Conservation (phyloP, 257 asterid genomes). For the Solanum bulbocastanum region DNA sequence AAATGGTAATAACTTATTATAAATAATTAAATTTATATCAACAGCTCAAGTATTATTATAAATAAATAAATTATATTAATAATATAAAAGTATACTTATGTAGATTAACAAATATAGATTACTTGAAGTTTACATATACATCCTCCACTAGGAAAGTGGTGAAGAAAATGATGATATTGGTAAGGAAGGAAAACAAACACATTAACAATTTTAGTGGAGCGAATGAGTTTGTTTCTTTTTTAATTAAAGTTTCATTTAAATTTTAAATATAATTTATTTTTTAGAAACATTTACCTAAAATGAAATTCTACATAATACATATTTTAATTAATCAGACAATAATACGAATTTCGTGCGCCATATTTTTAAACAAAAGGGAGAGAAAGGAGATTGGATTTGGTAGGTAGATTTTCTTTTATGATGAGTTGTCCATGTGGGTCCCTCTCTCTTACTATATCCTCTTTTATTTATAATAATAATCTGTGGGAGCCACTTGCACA, state of each 20-base stretch:
- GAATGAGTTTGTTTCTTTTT: too few relatives aligned
- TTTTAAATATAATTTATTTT: neutral
- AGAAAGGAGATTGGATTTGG: conserved; percentile 58
- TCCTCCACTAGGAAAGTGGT: neutral
- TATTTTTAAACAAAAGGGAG: neutral
- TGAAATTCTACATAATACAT: accelerated
- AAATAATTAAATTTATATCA: neutral
- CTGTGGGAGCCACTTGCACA: neutral
- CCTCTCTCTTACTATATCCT: neutral
- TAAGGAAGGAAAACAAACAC: conserved; percentile 19
- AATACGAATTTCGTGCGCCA: too few relatives aligned
- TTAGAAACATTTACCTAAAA: too few relatives aligned
- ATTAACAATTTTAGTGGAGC: neutral
- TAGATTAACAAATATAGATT: neutral
- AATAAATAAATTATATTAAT: neutral
- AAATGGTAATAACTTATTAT: neutral
- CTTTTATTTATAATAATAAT: neutral
- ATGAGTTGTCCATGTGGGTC: conserved; percentile 1
- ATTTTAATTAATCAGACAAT: too few relatives aligned
- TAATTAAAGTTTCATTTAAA: too few relatives aligned
- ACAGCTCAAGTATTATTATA: neutral
- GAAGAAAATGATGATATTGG: conserved; percentile 40
- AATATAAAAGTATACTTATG: neutral
- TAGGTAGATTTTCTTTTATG: conserved; percentile 62
- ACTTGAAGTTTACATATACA: neutral